phyloP scores from a whole-genome alignment of 1,284 basidiomycete species.

The Sporisorium graminicola region DNA sequence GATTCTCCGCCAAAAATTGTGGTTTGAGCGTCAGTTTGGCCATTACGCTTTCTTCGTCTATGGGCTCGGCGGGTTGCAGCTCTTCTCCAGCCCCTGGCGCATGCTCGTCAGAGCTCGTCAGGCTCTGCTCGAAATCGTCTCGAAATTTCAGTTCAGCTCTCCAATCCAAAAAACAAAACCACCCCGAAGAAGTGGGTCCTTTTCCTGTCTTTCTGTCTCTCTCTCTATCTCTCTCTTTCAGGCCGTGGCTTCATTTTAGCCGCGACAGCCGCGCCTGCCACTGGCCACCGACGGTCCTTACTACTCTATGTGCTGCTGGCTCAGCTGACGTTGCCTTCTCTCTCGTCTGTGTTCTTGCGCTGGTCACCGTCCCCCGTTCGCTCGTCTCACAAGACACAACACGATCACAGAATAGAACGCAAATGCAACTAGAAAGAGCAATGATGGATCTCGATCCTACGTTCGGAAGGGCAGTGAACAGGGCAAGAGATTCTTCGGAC shows the following conservation, averaged over 20 bases:
- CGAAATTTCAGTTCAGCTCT: background rate
- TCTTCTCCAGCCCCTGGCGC: slow-evolving; percentile 10
- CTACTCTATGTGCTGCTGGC: too few species aligned
- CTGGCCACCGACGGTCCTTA: background rate
- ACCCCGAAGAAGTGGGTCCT: background rate
- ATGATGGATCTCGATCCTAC: too few species aligned
- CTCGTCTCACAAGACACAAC: background rate
- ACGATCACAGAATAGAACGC: too few species aligned
- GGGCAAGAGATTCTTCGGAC: too few species aligned
- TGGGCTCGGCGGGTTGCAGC: slow-evolving; percentile 11
- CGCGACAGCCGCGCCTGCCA: slow-evolving; percentile 6
- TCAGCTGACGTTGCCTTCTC: slow-evolving; percentile 2
- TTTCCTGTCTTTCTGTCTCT: background rate
- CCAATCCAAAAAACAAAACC: background rate
- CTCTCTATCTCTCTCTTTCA: background rate
- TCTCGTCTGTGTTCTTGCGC: too few species aligned
- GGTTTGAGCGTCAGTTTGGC: background rate
- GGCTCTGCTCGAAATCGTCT: background rate
- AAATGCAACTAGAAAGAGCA: background rate
- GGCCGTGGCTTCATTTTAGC: too few species aligned
- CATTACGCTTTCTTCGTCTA: background rate
- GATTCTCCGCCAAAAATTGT: too few species aligned
- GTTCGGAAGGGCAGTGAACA: too few species aligned
- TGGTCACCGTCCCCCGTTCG: too few species aligned
- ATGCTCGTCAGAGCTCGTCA: background rate